Evolutionary conservation across 163 green algal species (phyloP), one percentile per base, ranked within the genome.

Genomic region (Scenedesmus sp.): DNA sequence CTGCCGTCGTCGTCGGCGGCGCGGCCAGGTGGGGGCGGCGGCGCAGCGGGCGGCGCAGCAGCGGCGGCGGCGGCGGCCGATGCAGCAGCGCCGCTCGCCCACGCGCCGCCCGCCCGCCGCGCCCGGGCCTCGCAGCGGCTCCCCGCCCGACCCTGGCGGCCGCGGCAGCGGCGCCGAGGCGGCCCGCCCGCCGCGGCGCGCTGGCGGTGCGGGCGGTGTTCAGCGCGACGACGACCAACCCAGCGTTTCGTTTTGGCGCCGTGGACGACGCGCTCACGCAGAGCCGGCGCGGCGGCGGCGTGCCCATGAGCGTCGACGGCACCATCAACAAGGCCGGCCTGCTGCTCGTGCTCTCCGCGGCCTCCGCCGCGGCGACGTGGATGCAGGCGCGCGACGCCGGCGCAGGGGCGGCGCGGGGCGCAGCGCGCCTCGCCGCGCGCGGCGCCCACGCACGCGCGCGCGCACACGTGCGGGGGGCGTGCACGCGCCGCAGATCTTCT

Each of bases 301-400:
- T 11, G 2, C 63, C 74, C n/a, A 75, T 81, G 74, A 81, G 62
- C 48, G 36, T 75, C 28, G 26, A 67, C 18, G 74, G 74, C 26
- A 81, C 74, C 39, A 50, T 83, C 42, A 76, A 86, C 17, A 91
- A 91, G 63, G 87, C 84, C 20, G 63, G 69, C 11, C 58, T 88
- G 54, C 74, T 89, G 50, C 69, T 91, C 29, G 79, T 48, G 18
- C 67, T 89, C 58, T 63, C 76, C 1, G 31, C 80, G 14, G 54
- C 66, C 1, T 53, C 66, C 2, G 84, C 79, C 7, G 72, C 77
- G 0, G 83, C 78, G 45, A 85, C 85, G 2, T 91, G 87, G 87
- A 70, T 79, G 63, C 85, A 90, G 74, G 74, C 81, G 44, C 11
- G 48, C 7, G 45, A n/a, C n/a, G n/a, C n/a, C n/a, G n/a, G n/a